Evolutionary conservation across 768 basidiomycete genomes (phyloP).

Genomic region (Dioszegia crocea): DNA sequence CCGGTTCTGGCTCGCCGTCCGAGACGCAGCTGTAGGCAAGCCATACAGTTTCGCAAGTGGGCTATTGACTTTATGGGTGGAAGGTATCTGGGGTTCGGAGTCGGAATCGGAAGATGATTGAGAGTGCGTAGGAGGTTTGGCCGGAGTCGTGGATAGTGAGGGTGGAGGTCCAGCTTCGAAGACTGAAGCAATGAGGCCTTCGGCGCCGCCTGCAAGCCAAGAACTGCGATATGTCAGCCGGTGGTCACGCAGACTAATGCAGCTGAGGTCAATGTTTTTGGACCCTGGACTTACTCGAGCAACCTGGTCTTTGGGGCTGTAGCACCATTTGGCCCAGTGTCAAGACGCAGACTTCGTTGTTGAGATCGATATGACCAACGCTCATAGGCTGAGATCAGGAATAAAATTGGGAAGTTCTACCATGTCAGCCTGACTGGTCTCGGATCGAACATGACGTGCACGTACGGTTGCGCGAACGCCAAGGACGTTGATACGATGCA

Average conservation of each 20-base stretch:
- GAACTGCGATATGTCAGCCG: too few relatives aligned
- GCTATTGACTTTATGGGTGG: slow-evolving; percentile 9
- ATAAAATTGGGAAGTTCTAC: slow-evolving; percentile 70
- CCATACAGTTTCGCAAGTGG: slow-evolving; percentile 41
- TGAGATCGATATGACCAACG: slow-evolving; percentile 51
- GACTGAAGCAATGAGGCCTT: slow-evolving; percentile 37
- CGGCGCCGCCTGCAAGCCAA: slow-evolving; percentile 39
- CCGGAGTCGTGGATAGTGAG: background rate
- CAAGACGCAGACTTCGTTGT: slow-evolving; percentile 7
- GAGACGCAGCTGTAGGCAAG: background rate
- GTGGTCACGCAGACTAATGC: too few relatives aligned
- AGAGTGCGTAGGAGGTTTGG: background rate
- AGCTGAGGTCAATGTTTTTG: too few relatives aligned
- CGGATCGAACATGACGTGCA: too few relatives aligned
- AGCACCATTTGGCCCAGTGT: background rate
- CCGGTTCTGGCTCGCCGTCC: background rate
- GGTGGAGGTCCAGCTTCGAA: slow-evolving; percentile 29
- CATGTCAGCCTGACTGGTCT: too few relatives aligned
- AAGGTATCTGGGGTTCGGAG: background rate
- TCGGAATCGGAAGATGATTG: background rate
- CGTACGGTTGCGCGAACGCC: slow-evolving; percentile 73
- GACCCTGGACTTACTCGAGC: slow-evolving; percentile 30
- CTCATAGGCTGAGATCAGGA: slow-evolving; percentile 75
- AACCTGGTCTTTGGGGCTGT: slow-evolving; percentile 19
- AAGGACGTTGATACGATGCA: slow-evolving; percentile 82